Percentiles rank a stretch among this genome's conserved stretches.
Evolutionary conservation across 2,329 filamentous ascomycete genomes (phyloP).

Genomic region (Neofusicoccum kwambonambiense): DNA sequence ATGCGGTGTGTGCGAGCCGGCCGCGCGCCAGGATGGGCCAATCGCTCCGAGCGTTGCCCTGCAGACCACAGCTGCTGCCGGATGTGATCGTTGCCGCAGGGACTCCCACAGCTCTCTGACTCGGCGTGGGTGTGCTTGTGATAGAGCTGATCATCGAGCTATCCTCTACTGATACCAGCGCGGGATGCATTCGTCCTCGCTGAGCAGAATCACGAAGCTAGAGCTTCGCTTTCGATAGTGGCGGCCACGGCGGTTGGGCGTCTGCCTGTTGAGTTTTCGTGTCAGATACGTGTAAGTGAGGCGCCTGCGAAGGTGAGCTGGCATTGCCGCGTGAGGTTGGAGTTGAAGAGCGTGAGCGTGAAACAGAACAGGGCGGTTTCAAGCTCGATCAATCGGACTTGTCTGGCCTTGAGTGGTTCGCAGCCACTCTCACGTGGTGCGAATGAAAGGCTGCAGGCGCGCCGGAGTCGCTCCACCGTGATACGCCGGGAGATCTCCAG

Average conservation of each 20-base stretch:
- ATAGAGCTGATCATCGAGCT: slow-evolving; percentile 6
- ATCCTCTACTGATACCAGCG: neutral
- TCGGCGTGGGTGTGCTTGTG: slow-evolving; percentile 1
- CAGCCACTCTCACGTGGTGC: neutral
- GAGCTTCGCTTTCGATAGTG: neutral
- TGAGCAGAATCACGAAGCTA: neutral
- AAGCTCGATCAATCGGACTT: neutral
- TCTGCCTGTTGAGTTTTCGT: neutral
- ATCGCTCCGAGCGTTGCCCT: slow-evolving; percentile 5
- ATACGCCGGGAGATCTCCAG: slow-evolving; percentile 8
- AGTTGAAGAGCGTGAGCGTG: neutral
- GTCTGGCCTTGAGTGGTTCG: neutral
- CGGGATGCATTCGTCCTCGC: neutral
- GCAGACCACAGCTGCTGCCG: neutral
- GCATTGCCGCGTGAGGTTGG: neutral
- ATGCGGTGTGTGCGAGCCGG: slow-evolving; percentile 16
- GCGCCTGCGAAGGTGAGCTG: slow-evolving; percentile 1
- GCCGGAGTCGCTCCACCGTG: neutral
- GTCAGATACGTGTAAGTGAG: slow-evolving; percentile 14
- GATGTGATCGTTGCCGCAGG: slow-evolving; percentile 1
- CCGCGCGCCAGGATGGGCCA: neutral
- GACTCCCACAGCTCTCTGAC: slow-evolving; percentile 4
- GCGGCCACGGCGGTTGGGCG: neutral
- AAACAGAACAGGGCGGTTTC: slow-evolving; percentile 5
- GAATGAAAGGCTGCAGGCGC: neutral